A percentile compares a stretch with the other conserved stretches of the same genome.
phyloP scores from a whole-genome alignment of 2,329 filamentous ascomycete genomes.

The Talaromyces amestolkiae region DNA sequence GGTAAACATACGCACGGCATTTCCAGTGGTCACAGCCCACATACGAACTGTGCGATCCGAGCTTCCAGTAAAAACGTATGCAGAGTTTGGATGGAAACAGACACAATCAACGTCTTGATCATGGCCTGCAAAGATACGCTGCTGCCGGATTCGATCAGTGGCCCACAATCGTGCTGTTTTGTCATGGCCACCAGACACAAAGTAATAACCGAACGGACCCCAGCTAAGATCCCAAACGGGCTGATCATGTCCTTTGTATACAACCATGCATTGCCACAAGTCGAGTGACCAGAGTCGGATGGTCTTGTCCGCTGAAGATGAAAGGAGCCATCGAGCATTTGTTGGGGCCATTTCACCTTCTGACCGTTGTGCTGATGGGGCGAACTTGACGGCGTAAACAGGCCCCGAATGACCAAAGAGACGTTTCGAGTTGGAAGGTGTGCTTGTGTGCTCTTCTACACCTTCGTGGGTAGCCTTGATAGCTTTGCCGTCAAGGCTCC shows the following conservation, averaged over 20 bases:
- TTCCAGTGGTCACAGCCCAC: slow-evolving; percentile 90
- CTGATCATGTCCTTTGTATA: slow-evolving; percentile 89
- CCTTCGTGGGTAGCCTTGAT: slow-evolving; percentile 66
- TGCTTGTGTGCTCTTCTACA: slow-evolving; percentile 55
- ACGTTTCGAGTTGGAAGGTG: slow-evolving; percentile 69
- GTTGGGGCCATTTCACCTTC: slow-evolving; percentile 54
- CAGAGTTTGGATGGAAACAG: slow-evolving; percentile 91
- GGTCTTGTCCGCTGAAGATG: slow-evolving; percentile 80
- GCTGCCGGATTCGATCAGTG: slow-evolving; percentile 85
- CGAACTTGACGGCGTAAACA: slow-evolving; percentile 87
- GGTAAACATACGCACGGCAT: slow-evolving; percentile 85
- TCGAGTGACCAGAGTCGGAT: slow-evolving; percentile 92
- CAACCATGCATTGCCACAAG: slow-evolving; percentile 84
- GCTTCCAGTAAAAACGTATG: slow-evolving; percentile 89
- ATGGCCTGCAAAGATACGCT: slow-evolving; percentile 86
- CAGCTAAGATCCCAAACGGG: slow-evolving; percentile 86
- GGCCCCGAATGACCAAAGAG: slow-evolving; percentile 85
- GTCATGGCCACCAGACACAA: slow-evolving; percentile 81
- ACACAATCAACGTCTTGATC: slow-evolving; percentile 88
- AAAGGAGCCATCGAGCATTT: slow-evolving; percentile 74
- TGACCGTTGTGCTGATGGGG: slow-evolving; percentile 60
- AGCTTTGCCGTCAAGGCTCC: slow-evolving; percentile 82
- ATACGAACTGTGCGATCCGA: slow-evolving; percentile 93
- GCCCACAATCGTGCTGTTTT: slow-evolving; percentile 88
- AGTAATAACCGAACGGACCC: slow-evolving; percentile 94